Evolutionary conservation across 2,329 filamentous ascomycete species (phyloP), one percentile per base, ranked within the genome.

Genomic region (Plenodomus biglobosus): DNA sequence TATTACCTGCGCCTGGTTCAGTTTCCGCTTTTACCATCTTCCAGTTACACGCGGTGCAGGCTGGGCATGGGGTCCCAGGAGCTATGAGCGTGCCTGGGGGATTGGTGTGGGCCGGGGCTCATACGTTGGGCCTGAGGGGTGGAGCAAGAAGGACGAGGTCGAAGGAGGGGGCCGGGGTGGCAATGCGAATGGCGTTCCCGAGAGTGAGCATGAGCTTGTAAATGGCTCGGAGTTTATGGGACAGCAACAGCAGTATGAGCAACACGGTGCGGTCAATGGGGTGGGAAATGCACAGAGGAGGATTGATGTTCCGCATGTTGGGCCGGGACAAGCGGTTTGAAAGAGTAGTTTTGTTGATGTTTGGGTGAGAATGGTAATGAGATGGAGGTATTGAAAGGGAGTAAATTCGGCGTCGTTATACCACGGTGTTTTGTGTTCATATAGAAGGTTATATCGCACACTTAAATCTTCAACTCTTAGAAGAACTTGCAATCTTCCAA

Each of bases 11-110:
- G 82, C 88, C 17, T 85, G 85, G 68, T 84, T 92, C 59, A 82
- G 85, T 2, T 96, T 96, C 76, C 80, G 88, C 19, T 90, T 86
- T 75, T 96, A 96, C 67, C 90, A 96, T 66, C 75, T 94, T 8
- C 90, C 91, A 0, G 84, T 95, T 53, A 78, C 76, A 17, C 79
- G 81, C n/a, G 90, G 90, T 6, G 87, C 86, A 1, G 92, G 92
- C 13, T 96, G 91, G 90, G 85, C 89, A 0, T 96, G 91, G 92
- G 90, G 87, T 2, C 85, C 90, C 0, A 80, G 92, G 42, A 88
- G 82, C 62, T 76, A 78, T 37, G 80, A 85, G 44, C 80, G 89
- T 52, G 88, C 90, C 0, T 96, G 92, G 69, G 90, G 87, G 77
- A 85, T 88, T 16, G 88, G 87, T 11, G 80, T 90, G 1, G 88